phyloP scores from a whole-genome alignment of 495 filamentous ascomycete species.

The Daldinia decipiens region DNA sequence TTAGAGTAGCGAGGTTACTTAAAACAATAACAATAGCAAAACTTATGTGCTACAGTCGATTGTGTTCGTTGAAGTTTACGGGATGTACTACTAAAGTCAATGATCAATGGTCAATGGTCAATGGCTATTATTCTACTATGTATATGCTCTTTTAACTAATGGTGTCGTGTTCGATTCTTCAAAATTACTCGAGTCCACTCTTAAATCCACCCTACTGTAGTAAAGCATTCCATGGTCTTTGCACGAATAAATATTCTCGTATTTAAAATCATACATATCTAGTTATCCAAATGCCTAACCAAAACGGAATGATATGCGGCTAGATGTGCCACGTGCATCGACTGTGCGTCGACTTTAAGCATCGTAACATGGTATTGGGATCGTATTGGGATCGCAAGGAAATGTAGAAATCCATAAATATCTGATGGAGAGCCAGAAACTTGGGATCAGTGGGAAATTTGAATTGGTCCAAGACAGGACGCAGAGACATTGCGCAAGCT shows the following conservation, averaged over 20 bases:
- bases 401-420: slow-evolving; percentile 16
- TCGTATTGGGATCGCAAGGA: slow-evolving; percentile 1
- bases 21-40: background rate
- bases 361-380: background rate
- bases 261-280: background rate
- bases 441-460: background rate
- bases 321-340: background rate
- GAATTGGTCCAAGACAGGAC: slow-evolving; percentile 15
- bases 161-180: too few species aligned
- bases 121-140: background rate
- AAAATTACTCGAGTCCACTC: too few species aligned
- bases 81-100: background rate
- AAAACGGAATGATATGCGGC: too few species aligned
- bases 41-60: background rate
- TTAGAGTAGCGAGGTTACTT: background rate
- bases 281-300: too few species aligned
- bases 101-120: too few species aligned
- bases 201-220: background rate
- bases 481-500: too few species aligned
- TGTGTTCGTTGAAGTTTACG: background rate
- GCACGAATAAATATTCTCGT: background rate
- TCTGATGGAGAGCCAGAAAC: background rate
- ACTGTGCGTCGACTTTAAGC: background rate
- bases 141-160: too few species aligned
- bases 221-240: background rate